Evolutionary conservation across 164 flowering plant species (phyloP).

Genomic region (Kalanchoe fedtschenkoi): DNA sequence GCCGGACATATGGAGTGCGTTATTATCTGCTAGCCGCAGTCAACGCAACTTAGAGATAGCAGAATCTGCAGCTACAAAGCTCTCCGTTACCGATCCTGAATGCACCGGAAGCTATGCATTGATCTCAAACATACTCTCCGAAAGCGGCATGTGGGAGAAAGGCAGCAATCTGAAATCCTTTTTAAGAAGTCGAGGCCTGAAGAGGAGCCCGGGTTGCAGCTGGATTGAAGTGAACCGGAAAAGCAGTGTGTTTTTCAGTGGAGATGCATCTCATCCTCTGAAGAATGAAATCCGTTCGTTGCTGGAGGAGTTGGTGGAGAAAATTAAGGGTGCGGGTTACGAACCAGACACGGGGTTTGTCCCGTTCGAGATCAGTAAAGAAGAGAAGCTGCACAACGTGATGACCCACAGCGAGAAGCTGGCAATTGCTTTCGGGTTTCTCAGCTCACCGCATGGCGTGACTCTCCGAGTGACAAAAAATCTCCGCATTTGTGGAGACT

Average conservation of each 20-base stretch:
- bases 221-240: slow-evolving; percentile 48
- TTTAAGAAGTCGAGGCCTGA: slow-evolving; percentile 25
- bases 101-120: slow-evolving; percentile 44
- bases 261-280: slow-evolving; percentile 36
- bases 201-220: slow-evolving; percentile 43
- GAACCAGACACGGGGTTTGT: slow-evolving; percentile 34
- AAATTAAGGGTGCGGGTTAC: slow-evolving; percentile 38
- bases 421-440: slow-evolving; percentile 45
- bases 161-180: slow-evolving; percentile 24
- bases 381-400: slow-evolving; percentile 28
- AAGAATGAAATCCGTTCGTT: slow-evolving; percentile 28
- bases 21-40: slow-evolving; percentile 41
- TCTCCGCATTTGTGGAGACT: slow-evolving; percentile 45
- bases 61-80: slow-evolving; percentile 38
- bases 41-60: slow-evolving; percentile 37
- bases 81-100: slow-evolving; percentile 46
- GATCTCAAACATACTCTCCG: slow-evolving; percentile 48
- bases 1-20: slow-evolving; percentile 52
- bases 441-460: slow-evolving; percentile 26
- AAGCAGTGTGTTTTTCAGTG: slow-evolving; percentile 35
- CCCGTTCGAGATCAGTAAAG: slow-evolving; percentile 41
- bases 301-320: slow-evolving; percentile 26
- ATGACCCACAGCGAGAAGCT: slow-evolving; percentile 37
- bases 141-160: slow-evolving; percentile 49
- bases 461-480: slow-evolving; percentile 46